A percentile compares a stretch with the other conserved stretches of the same genome.
Evolutionary conservation across 163 green algal species (phyloP).

Genomic region (Scenedesmus sp.): DNA sequence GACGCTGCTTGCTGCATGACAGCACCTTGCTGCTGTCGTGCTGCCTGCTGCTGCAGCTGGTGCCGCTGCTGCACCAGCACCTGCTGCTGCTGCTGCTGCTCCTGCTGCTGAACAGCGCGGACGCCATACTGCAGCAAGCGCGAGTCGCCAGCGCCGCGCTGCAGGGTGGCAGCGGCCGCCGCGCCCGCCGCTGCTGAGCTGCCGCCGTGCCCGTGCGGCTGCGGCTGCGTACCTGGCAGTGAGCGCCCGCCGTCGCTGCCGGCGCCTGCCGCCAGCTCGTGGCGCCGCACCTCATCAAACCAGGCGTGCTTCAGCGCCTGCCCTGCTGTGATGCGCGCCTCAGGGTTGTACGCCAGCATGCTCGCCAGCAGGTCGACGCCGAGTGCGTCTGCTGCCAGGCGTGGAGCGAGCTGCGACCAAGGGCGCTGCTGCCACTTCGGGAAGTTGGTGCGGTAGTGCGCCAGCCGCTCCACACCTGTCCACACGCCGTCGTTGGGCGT

Average conservation of each 20-base stretch:
- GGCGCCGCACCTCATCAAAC: slow-evolving; percentile 60
- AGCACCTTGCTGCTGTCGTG: slow-evolving; percentile 3
- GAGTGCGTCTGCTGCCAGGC: slow-evolving; percentile 55
- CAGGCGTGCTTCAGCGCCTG: slow-evolving; percentile 75
- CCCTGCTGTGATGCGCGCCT: slow-evolving; percentile 63
- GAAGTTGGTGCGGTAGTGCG: slow-evolving; percentile 51
- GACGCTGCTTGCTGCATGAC: slow-evolving; percentile 3
- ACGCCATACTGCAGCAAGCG: slow-evolving; percentile 1
- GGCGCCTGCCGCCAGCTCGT: neutral
- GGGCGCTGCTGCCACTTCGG: slow-evolving; percentile 22
- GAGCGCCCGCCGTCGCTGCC: neutral
- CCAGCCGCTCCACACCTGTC: slow-evolving; percentile 46
- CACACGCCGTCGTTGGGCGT: slow-evolving; percentile 68
- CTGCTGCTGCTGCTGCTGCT: slow-evolving; percentile 10
- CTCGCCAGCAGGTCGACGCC: slow-evolving; percentile 71
- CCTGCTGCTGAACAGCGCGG: neutral
- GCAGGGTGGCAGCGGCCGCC: neutral
- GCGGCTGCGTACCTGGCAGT: neutral
- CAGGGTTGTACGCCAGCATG: slow-evolving; percentile 72
- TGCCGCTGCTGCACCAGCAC: neutral
- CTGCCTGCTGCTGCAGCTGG: slow-evolving; percentile 15
- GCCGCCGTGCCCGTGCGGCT: neutral
- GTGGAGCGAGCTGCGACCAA: slow-evolving; percentile 56
- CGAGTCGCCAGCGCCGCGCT: neutral
- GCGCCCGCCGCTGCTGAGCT: neutral